Base-by-base conservation (phyloP, 805 yeast species). In the Ogataea nakhonphanomensis region DNA sequence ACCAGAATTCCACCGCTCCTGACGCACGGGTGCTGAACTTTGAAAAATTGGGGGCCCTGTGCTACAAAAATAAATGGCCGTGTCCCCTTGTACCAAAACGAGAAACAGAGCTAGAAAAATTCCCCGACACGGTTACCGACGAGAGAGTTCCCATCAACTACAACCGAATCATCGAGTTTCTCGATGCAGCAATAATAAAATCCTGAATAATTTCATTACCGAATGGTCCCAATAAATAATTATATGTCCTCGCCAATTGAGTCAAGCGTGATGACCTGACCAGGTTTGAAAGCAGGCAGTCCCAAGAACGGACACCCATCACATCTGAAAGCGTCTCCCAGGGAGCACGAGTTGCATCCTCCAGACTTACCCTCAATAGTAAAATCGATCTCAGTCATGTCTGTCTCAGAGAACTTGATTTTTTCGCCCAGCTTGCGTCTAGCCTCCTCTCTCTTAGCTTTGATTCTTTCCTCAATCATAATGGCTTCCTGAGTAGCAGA, bases 241-340 rank as follows among this genome's bases (percentile, higher is more conserved):
- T 51, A 85, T 53, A 85, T 71, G 60, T 87, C 95, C 61, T 84
- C 95, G 29, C 83, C 84, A 52, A 84, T 78, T 39, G 78, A 75
- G 54, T 76, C 88, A 48, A 91, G 66, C 24, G 83, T 80, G 39
- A 93, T 79, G 8, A 81, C 81, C 66, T 93, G 95, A 37, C 99
- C 99, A 1, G 98, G 99, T 65, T 89, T 89, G 74, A 93, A 93
- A 3, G 99, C 97, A 11, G 99, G 99, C 33, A 93, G 70, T 0
- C 99, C 99, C 51, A 93, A 69, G 65, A 82, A 93, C 28, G 99
- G 99, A 66, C 99, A 93, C 2, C 98, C 97, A 52, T 90, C 95
- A 63, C 99, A 93, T 58, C 99, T 73, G 68, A 93, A 93, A 0
- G 99, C 99, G 63, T 93, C 99, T 31, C 99, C 99, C 35, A 93